Evolutionary conservation across 768 basidiomycete genomes (phyloP).

Genomic region (Stropharia rugosoannulata): DNA sequence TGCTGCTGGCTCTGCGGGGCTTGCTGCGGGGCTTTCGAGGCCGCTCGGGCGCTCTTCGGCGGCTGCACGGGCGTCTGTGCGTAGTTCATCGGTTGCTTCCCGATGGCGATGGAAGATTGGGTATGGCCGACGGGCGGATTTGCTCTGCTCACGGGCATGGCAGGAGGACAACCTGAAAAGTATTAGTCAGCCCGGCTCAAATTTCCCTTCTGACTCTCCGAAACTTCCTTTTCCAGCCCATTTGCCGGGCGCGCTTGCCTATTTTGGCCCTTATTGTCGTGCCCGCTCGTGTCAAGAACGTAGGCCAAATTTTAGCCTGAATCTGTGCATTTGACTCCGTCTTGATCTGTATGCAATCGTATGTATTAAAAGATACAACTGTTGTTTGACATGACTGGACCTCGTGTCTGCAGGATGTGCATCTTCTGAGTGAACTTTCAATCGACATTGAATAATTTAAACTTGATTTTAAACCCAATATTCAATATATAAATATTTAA

Average conservation of each 20-base stretch:
- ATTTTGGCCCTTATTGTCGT: background rate
- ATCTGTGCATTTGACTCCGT: too few relatives aligned
- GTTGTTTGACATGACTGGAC: too few relatives aligned
- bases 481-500: too few relatives aligned
- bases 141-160: constrained; percentile 36
- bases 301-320: too few relatives aligned
- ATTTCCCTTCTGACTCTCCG: constrained; percentile 16
- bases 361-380: too few relatives aligned
- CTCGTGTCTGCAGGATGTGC: too few relatives aligned
- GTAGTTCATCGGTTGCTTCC: constrained; percentile 92
- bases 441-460: too few relatives aligned
- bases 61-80: constrained; percentile 20
- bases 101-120: constrained; percentile 82
- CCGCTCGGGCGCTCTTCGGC: constrained; percentile 44
- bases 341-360: too few relatives aligned
- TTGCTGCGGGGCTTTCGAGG: constrained; percentile 49
- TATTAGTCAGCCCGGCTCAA: constrained; percentile 35
- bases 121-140: constrained; percentile 33
- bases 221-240: background rate
- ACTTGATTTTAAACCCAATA: too few relatives aligned
- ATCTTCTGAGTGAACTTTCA: too few relatives aligned
- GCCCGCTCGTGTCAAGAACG: background rate
- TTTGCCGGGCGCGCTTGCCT: constrained; percentile 7
- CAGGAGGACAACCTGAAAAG: constrained; percentile 33
- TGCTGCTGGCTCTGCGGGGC: constrained; percentile 25